Evolutionary conservation across 1,284 basidiomycete genomes (phyloP).

Genomic region (Chalciporus sp.): DNA sequence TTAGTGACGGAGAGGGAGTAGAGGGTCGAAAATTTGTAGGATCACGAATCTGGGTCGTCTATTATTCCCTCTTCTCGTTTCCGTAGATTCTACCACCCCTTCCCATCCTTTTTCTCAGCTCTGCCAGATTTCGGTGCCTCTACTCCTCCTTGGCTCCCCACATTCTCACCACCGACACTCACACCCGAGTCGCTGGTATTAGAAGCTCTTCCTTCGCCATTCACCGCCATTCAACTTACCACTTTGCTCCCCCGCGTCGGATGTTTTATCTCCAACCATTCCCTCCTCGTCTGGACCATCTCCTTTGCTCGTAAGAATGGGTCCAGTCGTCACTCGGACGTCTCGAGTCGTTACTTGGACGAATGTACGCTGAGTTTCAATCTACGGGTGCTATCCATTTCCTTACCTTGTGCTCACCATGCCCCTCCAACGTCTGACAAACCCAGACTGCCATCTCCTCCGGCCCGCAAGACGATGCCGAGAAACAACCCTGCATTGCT

Average conservation of each 20-base stretch:
- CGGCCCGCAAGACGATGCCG: too few species aligned
- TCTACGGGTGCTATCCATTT: not conserved
- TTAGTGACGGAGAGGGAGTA: not conserved
- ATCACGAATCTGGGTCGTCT: not conserved
- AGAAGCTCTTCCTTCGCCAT: not conserved
- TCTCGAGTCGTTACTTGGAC: too few species aligned
- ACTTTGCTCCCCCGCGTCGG: not conserved
- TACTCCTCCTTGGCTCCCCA: not conserved
- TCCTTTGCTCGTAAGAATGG: too few species aligned
- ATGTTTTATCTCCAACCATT: not conserved
- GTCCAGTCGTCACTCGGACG: too few species aligned
- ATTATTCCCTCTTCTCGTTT: constrained; percentile 1
- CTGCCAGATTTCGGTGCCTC: constrained; percentile 9
- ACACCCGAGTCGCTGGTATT: not conserved
- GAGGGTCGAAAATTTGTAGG: not conserved
- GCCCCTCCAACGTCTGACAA: too few species aligned
- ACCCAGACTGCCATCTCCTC: too few species aligned
- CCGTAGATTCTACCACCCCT: not conserved
- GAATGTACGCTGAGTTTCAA: not conserved
- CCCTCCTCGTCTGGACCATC: not conserved
- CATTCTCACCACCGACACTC: constrained; percentile 12
- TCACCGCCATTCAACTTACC: not conserved
- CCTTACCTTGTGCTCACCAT: too few species aligned
- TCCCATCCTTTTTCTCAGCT: constrained; percentile 6
- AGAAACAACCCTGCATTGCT: too few species aligned